Percentiles rank a stretch among this genome's conserved stretches.
Evolutionary conservation across 2,329 filamentous ascomycete species (phyloP).

Genomic region (Ceratocystis harringtonii): DNA sequence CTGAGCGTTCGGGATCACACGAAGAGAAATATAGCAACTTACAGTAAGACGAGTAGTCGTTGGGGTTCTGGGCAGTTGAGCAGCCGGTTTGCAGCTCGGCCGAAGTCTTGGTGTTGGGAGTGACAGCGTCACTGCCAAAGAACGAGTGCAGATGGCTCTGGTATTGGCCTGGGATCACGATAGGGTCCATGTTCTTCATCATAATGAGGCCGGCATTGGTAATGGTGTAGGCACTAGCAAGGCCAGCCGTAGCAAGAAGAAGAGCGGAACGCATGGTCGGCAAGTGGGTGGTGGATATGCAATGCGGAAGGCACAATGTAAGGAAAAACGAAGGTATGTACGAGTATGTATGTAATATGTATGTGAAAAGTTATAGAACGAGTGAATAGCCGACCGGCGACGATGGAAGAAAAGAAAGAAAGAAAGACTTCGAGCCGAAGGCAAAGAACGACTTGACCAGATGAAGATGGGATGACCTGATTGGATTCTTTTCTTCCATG

Average conservation of each 20-base stretch:
- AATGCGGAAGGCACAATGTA: not conserved
- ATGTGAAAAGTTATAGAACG: not conserved
- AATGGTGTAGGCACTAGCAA: conserved; percentile 20
- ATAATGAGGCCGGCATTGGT: conserved; percentile 22
- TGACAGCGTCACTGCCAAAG: conserved; percentile 26
- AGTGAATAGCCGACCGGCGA: not conserved
- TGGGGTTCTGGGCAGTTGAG: conserved; percentile 31
- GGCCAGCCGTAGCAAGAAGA: not conserved
- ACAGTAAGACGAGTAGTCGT: conserved; percentile 34
- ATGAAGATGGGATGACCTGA: not conserved
- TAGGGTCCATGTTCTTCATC: conserved; percentile 25
- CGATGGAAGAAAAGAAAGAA: not conserved
- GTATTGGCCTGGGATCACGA: conserved; percentile 24
- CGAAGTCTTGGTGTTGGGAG: conserved; percentile 22
- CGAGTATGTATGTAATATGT: not conserved
- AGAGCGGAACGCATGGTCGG: not conserved
- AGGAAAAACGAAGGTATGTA: not conserved
- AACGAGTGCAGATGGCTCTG: conserved; percentile 26
- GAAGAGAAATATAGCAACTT: conserved; percentile 7
- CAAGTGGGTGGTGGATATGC: not conserved
- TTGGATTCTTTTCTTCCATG: not conserved
- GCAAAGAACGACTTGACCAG: not conserved
- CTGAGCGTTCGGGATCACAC: not conserved
- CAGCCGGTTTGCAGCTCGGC: conserved; percentile 29
- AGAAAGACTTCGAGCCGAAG: not conserved